Evolutionary conservation across 2,329 filamentous ascomycete genomes (phyloP).

Genomic region (Talaromyces piceae): DNA sequence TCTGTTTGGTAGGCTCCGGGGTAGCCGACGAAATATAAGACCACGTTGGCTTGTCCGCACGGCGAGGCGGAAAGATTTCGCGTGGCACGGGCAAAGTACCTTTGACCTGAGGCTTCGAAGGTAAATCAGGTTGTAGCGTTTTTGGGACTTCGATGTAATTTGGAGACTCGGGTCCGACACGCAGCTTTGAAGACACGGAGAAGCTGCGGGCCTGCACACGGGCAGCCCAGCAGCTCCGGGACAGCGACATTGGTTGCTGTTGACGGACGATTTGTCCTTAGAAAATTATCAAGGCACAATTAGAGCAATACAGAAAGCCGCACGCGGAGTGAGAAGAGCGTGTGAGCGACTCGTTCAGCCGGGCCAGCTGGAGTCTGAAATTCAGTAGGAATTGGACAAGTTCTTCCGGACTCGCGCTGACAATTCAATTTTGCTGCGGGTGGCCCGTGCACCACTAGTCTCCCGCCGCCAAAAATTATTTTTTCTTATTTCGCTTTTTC

Average conservation of each 20-base stretch:
- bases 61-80: slow-evolving; percentile 62
- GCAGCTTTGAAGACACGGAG: slow-evolving; percentile 27
- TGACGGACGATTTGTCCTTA: background rate
- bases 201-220: slow-evolving; percentile 34
- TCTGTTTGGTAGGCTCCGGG: slow-evolving; percentile 41
- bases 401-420: slow-evolving; percentile 15
- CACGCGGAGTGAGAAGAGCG: background rate
- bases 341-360: background rate
- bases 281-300: background rate
- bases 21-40: slow-evolving; percentile 56
- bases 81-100: slow-evolving; percentile 79
- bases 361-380: slow-evolving; percentile 1
- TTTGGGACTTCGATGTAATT: slow-evolving; percentile 75
- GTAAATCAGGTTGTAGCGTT: slow-evolving; percentile 61
- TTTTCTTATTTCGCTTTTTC: slow-evolving; percentile 18
- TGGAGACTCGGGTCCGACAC: slow-evolving; percentile 67
- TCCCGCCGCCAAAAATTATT: slow-evolving; percentile 25
- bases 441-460: slow-evolving; percentile 30
- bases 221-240: slow-evolving; percentile 30
- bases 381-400: too few relatives aligned
- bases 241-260: slow-evolving; percentile 26
- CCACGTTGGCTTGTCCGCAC: slow-evolving; percentile 53
- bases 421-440: slow-evolving; percentile 32
- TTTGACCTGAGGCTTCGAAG: slow-evolving; percentile 49
- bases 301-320: background rate